phyloP scores from a whole-genome alignment of 306 rosid species.

The Leucaena leucocephala region DNA sequence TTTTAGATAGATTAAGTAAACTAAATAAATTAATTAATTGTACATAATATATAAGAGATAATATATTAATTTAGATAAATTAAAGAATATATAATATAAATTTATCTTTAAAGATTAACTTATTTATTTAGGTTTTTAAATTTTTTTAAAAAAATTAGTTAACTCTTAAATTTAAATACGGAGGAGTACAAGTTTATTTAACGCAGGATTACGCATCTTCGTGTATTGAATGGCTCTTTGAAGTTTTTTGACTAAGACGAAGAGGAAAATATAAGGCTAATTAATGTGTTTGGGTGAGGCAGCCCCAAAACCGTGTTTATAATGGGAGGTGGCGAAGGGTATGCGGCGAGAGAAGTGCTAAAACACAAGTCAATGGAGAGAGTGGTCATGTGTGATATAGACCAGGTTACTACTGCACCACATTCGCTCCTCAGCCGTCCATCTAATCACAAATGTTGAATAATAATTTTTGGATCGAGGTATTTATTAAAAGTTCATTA shows the following conservation, averaged over 20 bases:
- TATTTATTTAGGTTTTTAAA: too few species aligned
- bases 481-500: neutral
- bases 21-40: too few species aligned
- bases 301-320: conserved; percentile 79
- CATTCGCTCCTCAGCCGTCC: conserved; percentile 7
- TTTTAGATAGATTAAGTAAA: too few species aligned
- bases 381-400: conserved; percentile 93
- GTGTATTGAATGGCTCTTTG: conserved; percentile 22
- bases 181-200: neutral
- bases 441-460: conserved; percentile 5
- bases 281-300: conserved; percentile 22
- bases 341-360: conserved; percentile 90
- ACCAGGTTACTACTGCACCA: conserved; percentile 51
- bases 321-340: conserved; percentile 99
- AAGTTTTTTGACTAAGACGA: conserved; percentile 36
- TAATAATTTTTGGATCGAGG: neutral
- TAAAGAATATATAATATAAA: too few species aligned
- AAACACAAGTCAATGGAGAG: conserved; percentile 75
- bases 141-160: too few species aligned
- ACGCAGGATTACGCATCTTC: conserved; percentile 2
- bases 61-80: too few species aligned
- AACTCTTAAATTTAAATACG: too few species aligned
- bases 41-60: too few species aligned
- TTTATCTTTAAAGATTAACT: too few species aligned
- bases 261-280: conserved; percentile 21